A percentile compares a stretch with the other conserved stretches of the same genome.
phyloP scores from a whole-genome alignment of 2,329 filamentous ascomycete species.

The Fusarium odoratissimum region DNA sequence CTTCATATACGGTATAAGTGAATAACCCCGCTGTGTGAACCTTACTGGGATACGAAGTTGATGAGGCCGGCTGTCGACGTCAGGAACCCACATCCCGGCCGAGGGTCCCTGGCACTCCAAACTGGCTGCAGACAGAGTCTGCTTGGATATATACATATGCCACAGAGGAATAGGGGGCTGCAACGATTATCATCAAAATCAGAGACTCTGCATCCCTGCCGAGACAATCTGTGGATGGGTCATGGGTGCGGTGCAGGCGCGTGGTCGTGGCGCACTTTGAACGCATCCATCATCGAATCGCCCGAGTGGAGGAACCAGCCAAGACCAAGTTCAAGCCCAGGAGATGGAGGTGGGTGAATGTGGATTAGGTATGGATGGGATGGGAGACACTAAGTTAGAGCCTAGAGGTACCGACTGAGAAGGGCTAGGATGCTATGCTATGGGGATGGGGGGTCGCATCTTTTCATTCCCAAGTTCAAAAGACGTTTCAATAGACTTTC shows the following conservation, averaged over 20 bases:
- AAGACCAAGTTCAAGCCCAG: background rate
- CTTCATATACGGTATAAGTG: background rate
- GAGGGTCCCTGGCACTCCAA: background rate
- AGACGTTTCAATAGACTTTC: constrained; percentile 17
- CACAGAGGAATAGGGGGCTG: constrained; percentile 12
- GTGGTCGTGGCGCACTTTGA: constrained; percentile 37
- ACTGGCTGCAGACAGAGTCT: background rate
- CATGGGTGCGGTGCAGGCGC: constrained; percentile 11
- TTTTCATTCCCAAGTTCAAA: constrained; percentile 27
- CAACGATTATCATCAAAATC: constrained; percentile 3
- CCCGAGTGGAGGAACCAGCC: constrained; percentile 18
- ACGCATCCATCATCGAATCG: constrained; percentile 29
- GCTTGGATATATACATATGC: background rate
- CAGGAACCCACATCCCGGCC: constrained; percentile 4
- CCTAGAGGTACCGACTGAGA: background rate
- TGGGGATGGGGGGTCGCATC: constrained; percentile 19
- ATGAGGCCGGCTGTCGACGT: background rate
- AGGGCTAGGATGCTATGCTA: constrained; percentile 2
- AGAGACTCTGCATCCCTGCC: constrained; percentile 5
- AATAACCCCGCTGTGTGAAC: background rate
- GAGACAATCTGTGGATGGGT: constrained; percentile 6
- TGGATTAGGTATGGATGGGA: background rate
- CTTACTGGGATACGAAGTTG: background rate
- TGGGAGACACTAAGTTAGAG: constrained; percentile 8
- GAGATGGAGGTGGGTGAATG: background rate